Conservation (phyloP, 225 moss, liverwort and hornwort genomes). For the Straminergon stramineum region DNA sequence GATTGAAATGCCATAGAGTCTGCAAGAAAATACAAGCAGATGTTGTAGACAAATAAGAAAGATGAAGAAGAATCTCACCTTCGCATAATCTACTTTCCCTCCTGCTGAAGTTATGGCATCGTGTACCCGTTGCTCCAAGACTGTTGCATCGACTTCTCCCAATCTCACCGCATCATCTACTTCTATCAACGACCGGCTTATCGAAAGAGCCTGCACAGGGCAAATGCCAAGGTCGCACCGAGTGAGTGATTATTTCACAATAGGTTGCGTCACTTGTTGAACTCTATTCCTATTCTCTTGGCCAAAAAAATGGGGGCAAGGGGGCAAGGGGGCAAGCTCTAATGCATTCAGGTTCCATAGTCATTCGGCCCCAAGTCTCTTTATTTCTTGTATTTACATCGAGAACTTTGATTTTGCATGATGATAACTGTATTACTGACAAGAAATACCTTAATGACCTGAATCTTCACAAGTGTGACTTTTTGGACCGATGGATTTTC, state of each 20-base stretch:
- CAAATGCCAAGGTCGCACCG: background rate
- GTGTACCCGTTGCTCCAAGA: conserved; percentile 31
- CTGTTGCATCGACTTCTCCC: conserved; percentile 46
- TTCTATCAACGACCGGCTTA: conserved; percentile 60
- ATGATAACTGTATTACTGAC: background rate
- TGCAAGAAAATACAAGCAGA: background rate
- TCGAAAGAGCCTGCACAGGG: conserved; percentile 62
- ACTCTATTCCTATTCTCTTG: background rate
- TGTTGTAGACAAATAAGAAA: background rate
- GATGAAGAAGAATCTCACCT: conserved; percentile 27
- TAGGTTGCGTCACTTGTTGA: background rate
- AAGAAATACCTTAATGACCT: background rate
- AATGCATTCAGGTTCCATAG: background rate
- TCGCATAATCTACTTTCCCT: conserved; percentile 76
- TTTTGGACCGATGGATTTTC: background rate
- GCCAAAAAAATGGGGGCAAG: too few species aligned
- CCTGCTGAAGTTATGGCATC: conserved; percentile 53
- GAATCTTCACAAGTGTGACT: background rate
- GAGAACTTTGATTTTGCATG: background rate
- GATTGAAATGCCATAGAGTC: background rate
- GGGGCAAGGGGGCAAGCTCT: background rate
- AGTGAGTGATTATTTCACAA: background rate
- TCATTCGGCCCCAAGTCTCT: background rate
- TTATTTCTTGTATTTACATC: background rate
- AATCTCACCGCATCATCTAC: conserved; percentile 37